Evolutionary conservation across 495 filamentous ascomycete species (phyloP).

Genomic region (Aspergillus taichungensis): DNA sequence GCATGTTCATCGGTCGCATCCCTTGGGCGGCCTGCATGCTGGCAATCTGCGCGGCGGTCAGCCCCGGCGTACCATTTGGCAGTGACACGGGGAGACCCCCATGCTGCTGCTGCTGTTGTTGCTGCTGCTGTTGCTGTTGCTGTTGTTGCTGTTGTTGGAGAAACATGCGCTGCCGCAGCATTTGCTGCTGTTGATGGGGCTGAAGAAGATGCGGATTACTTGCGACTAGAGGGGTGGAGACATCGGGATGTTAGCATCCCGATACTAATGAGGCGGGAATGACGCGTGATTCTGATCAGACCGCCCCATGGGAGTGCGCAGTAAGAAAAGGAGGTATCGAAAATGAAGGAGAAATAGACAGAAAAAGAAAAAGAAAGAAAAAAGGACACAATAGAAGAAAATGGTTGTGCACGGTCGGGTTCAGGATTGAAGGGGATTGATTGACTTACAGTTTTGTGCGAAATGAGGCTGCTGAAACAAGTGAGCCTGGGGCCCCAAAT

Average conservation of each 20-base stretch:
- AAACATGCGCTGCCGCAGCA: slow-evolving; percentile 28
- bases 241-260: background rate
- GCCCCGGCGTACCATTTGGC: slow-evolving; percentile 50
- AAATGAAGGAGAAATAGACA: background rate
- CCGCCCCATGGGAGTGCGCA: no score
- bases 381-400: slow-evolving; percentile 2
- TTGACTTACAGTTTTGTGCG: slow-evolving; percentile 31
- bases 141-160: slow-evolving; percentile 34
- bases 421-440: background rate
- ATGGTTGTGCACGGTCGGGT: no score
- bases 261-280: no score
- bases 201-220: slow-evolving; percentile 47
- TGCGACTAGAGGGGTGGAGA: slow-evolving; percentile 24
- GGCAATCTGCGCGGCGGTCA: slow-evolving; percentile 47
- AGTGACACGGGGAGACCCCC: slow-evolving; percentile 43
- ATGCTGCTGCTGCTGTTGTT: slow-evolving; percentile 41
- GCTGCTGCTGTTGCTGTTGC: slow-evolving; percentile 38
- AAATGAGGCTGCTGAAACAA: slow-evolving; percentile 53
- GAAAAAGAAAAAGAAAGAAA: background rate
- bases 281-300: no score
- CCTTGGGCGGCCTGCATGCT: slow-evolving; percentile 44
- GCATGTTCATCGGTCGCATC: slow-evolving; percentile 35
- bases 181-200: slow-evolving; percentile 37
- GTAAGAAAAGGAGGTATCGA: no score
- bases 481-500: slow-evolving; percentile 64